These are phyloP conservation scores for Diplodia intermedia DNA, from an alignment of 2,329 filamentous ascomycete species.

Conservation along the genomic window DNA sequence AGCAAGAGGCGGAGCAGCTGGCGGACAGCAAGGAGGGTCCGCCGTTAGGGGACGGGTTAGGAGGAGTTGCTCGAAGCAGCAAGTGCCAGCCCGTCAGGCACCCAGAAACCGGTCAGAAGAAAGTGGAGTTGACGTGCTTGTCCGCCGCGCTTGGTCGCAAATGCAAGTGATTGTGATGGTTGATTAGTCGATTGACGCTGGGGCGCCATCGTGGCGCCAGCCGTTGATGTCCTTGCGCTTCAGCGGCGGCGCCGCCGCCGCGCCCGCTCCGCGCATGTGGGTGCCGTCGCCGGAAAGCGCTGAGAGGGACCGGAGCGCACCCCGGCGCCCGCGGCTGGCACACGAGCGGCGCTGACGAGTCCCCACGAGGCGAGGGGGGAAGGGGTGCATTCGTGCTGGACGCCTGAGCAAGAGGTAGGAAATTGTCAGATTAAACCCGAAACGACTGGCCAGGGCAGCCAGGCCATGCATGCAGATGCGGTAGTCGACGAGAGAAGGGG, in stretches of 20 bases:
- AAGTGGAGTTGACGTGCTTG: conserved; percentile 30
- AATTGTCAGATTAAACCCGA: conserved; percentile 29
- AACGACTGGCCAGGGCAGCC: conserved; percentile 8
- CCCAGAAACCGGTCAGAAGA: conserved; percentile 30
- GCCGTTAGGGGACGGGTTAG: conserved; percentile 14
- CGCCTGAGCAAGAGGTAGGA: conserved; percentile 16
- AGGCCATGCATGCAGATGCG: neutral
- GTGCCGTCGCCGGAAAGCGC: conserved; percentile 20
- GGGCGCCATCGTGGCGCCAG: conserved; percentile 28
- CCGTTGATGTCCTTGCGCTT: conserved; percentile 28
- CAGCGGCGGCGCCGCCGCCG: conserved; percentile 20
- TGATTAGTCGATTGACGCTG: conserved; percentile 28
- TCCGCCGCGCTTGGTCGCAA: conserved; percentile 10
- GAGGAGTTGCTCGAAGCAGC: conserved; percentile 18
- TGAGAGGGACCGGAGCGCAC: conserved; percentile 6
- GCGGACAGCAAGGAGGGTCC: conserved; percentile 5
- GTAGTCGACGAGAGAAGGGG: neutral
- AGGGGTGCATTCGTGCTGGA: conserved; percentile 14
- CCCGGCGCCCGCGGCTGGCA: conserved; percentile 22
- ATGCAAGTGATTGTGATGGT: conserved; percentile 28
- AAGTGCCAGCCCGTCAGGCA: conserved; percentile 25
- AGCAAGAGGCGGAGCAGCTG: conserved; percentile 8
- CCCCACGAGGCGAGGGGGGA: conserved; percentile 21
- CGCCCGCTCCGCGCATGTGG: conserved; percentile 29
- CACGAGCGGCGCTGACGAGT: conserved; percentile 16